Evolutionary conservation across 352 stramenopile species (phyloP).

Genomic region (Aphanomyces stellatus): DNA sequence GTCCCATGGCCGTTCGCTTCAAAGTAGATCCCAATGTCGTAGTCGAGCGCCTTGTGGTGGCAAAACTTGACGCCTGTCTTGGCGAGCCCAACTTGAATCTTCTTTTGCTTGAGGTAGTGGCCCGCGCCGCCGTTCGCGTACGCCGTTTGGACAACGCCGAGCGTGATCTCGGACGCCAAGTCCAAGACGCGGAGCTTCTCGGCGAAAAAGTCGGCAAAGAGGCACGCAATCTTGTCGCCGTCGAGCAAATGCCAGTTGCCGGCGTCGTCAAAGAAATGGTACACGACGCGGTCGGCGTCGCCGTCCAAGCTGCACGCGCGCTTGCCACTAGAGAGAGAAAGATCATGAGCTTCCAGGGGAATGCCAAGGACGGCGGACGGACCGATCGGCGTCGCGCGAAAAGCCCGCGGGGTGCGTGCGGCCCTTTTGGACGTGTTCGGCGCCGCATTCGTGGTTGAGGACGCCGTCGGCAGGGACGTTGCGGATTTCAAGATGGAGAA

Average conservation of each 20-base stretch:
- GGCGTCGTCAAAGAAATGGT: slow-evolving; percentile 87
- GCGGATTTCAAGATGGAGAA: slow-evolving; percentile 72
- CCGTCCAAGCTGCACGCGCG: slow-evolving; percentile 94
- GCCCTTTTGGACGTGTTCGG: slow-evolving; percentile 96
- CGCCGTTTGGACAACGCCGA: slow-evolving; percentile 97
- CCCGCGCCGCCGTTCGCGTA: slow-evolving; percentile 97
- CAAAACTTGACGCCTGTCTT: slow-evolving; percentile 99
- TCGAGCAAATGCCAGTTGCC: slow-evolving; percentile 87
- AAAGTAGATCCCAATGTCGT: slow-evolving; percentile 99
- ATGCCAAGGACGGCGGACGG: not conserved
- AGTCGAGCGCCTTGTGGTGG: slow-evolving; percentile 91
- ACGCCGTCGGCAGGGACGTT: slow-evolving; percentile 77
- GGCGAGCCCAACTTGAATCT: slow-evolving; percentile 76
- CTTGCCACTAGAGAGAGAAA: slow-evolving; percentile 30
- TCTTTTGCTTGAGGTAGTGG: slow-evolving; percentile 72
- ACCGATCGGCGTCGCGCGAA: slow-evolving; percentile 47
- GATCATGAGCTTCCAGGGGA: not conserved
- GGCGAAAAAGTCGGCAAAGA: slow-evolving; percentile 92
- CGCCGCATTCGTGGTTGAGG: slow-evolving; percentile 95
- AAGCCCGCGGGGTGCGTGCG: slow-evolving; percentile 63
- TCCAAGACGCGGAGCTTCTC: slow-evolving; percentile 79
- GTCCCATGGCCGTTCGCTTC: slow-evolving; percentile 99
- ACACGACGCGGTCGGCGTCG: slow-evolving; percentile 98
- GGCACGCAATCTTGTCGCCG: slow-evolving; percentile 97
- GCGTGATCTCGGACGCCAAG: slow-evolving; percentile 70